Percentiles rank a stretch among this genome's conserved stretches.
Conservation (phyloP, 1,284 basidiomycete genomes). For the Anthracocystis setariae region DNA sequence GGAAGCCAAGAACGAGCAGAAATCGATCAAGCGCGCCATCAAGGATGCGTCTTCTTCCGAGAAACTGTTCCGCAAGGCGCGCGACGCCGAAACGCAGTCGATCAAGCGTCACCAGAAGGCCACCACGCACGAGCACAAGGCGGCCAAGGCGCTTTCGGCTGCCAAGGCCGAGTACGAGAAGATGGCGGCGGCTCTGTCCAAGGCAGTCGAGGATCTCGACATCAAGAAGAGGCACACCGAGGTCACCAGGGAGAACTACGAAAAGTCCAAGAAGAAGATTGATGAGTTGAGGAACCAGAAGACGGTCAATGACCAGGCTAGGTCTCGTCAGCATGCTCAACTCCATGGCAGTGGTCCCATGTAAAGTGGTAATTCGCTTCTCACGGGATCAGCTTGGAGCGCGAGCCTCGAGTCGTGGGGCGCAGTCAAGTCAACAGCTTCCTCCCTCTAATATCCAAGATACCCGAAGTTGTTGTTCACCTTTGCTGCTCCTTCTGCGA, state of each 20-base stretch:
- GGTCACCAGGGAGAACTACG: slow-evolving; percentile 46
- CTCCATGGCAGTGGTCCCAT: slow-evolving; percentile 34
- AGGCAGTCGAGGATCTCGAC: slow-evolving; percentile 58
- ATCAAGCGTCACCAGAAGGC: slow-evolving; percentile 60
- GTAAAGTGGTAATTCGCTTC: background rate
- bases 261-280: slow-evolving; percentile 51
- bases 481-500: background rate
- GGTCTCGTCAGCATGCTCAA: slow-evolving; percentile 38
- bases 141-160: slow-evolving; percentile 55
- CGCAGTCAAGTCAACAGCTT: no score
- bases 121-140: slow-evolving; percentile 57
- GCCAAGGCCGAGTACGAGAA: slow-evolving; percentile 57
- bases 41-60: slow-evolving; percentile 55
- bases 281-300: slow-evolving; percentile 54
- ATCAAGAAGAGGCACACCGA: slow-evolving; percentile 62
- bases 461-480: slow-evolving; percentile 18
- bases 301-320: slow-evolving; percentile 53
- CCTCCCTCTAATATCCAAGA: slow-evolving; percentile 14
- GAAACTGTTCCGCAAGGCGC: slow-evolving; percentile 58
- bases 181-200: slow-evolving; percentile 49
- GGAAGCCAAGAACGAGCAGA: slow-evolving; percentile 61
- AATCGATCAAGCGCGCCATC: slow-evolving; percentile 56
- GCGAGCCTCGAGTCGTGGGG: no score
- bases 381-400: no score
- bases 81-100: slow-evolving; percentile 55